A percentile compares a stretch with the other conserved stretches of the same genome.
phyloP scores from a whole-genome alignment of 2,329 filamentous ascomycete genomes.

The Leptographium radiaticola region DNA sequence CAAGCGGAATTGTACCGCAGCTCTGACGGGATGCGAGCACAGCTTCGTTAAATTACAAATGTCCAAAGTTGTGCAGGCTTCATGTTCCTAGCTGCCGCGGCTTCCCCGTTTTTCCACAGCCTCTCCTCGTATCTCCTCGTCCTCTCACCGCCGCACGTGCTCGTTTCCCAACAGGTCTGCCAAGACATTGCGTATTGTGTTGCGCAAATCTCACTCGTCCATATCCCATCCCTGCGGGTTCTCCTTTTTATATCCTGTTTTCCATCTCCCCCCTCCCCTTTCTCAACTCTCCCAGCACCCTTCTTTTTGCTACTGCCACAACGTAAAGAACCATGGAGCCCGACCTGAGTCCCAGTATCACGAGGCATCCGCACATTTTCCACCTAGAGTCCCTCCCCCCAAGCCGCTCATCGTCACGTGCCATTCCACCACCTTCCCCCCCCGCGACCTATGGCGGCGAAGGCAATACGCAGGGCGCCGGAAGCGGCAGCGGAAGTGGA shows the following conservation, averaged over 20 bases:
- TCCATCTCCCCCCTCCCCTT: neutral
- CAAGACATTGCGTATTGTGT: no score
- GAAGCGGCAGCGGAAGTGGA: neutral
- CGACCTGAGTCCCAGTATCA: conserved; percentile 19
- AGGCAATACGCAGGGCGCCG: neutral
- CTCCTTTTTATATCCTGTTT: no score
- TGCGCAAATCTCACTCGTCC: neutral
- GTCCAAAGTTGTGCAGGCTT: no score
- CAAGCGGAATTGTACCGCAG: no score
- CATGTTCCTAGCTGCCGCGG: no score
- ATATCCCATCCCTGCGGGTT: neutral
- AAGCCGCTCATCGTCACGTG: conserved; percentile 15
- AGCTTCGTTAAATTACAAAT: no score
- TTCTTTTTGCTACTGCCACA: no score
- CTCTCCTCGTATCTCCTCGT: neutral
- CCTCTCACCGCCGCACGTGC: neutral
- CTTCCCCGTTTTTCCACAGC: neutral
- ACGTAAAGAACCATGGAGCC: conserved; percentile 15
- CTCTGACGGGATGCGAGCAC: no score
- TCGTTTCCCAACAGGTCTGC: no score
- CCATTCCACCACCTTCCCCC: conserved; percentile 8
- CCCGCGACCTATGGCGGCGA: neutral
- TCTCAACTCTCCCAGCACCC: neutral
- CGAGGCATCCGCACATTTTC: conserved; percentile 25
- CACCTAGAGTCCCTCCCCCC: conserved; percentile 21